Evolutionary conservation across 768 basidiomycete species (phyloP), one percentile per base, ranked within the genome.

Genomic region (Clavulina sp.): DNA sequence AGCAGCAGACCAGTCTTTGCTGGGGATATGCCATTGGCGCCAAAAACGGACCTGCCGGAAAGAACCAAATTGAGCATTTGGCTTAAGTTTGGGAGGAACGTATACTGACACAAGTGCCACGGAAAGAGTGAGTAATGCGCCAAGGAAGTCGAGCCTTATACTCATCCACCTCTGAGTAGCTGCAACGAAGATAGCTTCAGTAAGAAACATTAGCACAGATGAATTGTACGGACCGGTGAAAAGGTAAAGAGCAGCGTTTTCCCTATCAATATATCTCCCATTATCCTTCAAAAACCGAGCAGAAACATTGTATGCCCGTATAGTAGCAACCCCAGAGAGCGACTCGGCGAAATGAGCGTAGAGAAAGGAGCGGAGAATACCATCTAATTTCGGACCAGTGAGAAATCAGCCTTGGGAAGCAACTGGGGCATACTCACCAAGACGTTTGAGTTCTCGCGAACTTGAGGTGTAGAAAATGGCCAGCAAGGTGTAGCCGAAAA

Each of bases 61-160:
- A 24, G 13, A n/a, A n/a, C n/a, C n/a, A n/a, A n/a, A n/a, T n/a
- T 28, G 43, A 1, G 43, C 24, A 46, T 26, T 38, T 13, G 26
- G 13, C 9, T 9, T 46, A 9, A 13, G 9, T 9, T 16, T 9
- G 9, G 13, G 71, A 2, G 74, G 67, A 6, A 73, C 73, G 3
- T 69, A 64, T 3, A 78, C 77, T 7, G 75, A 72, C 60, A 87
- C 76, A 47, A 85, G 64, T 0, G 76, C 79, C 28, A 87, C 76
- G 76, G 71, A 64, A 60, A 78, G 49, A 4, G n/a, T 57, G 41
- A 61, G 55, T 18, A 65, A 69, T 58, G 66, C 68, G 18, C 91
- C 89, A 24, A 95, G 72, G 58, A 84, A 76, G 64, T 93, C 92
- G n/a, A 95, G 72, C 4, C 91, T 79, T 41, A 93, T 75, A 49